Base-by-base conservation (phyloP, 805 yeast genomes). In the Isabelozyma gotoi region DNA sequence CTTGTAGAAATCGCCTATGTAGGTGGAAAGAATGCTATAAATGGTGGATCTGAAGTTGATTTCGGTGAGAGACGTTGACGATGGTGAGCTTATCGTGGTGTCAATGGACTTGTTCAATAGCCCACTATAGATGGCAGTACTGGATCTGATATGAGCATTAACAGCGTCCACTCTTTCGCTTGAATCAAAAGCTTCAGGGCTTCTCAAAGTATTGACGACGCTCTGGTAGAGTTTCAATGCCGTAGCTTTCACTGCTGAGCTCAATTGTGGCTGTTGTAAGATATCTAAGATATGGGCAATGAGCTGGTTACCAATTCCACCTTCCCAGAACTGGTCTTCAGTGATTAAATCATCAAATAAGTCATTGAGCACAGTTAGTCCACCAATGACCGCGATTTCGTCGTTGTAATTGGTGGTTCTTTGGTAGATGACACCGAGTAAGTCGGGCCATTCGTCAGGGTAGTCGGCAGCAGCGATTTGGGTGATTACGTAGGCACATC, bases 401-500 rank as follows among this genome's bases (percentile, higher is more conserved):
- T 68, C 54, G 4, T 46, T 44, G 27, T 59, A 56, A 7, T 68
- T 56, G 7, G 61, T 53, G 29, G 78, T 70, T 19, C 62, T 60
- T 1, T 56, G 56, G 53, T 81, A 82, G 16, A 88, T 55, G 5
- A 61, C 61, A 27, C 63, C 56, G 43, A 87, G 58, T 38, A 91
- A 67, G 17, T 73, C 76, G 0, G 97, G 96, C 98, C 98, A 92
- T 59, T 89, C 96, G 57, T 94, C 98, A 0, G 99, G 99, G 56
- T 80, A 92, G 57, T 92, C 99, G 1, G 83, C 86, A 2, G 86
- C 85, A 0, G 96, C 89, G 12, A 92, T 87, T 55, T 87, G 95
- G 4, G 86, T 86, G 14, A 90, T 78, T 12, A 87, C 84, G 50
- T 88, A 84, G 1, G 91, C 81, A 2, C 86, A 78, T 40, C 86